Conservation (phyloP, 306 rosid species). For the Luffa acutangula region DNA sequence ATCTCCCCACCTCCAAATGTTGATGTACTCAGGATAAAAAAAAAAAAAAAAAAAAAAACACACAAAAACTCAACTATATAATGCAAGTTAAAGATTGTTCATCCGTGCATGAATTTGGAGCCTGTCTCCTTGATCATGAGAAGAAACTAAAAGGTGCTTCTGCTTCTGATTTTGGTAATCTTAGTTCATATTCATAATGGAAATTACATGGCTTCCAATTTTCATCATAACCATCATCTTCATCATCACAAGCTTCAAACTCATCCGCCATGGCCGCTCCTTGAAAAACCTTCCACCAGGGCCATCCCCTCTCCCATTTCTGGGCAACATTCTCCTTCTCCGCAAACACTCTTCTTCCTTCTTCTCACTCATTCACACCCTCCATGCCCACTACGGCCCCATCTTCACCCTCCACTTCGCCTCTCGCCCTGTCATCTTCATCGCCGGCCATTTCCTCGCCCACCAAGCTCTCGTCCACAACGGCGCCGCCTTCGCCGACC, state of each 20-base stretch:
- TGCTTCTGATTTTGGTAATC: not conserved
- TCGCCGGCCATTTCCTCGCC: constrained; percentile 3
- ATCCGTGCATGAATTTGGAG: not conserved
- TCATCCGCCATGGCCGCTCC: not conserved
- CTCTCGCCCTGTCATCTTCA: constrained; percentile 15
- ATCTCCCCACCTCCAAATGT: no score
- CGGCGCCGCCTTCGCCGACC: constrained; percentile 7
- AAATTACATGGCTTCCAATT: not conserved
- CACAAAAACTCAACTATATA: no score
- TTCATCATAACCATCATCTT: not conserved
- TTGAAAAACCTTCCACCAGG: constrained; percentile 15
- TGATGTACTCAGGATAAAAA: no score
- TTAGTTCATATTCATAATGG: not conserved
- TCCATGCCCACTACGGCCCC: constrained; percentile 6
- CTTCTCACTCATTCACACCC: not conserved
- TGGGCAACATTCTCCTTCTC: constrained; percentile 7
- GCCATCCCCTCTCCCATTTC: constrained; percentile 8
- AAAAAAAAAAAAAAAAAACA: no score
- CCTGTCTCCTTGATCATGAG: not conserved
- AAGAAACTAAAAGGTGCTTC: not conserved
- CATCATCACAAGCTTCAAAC: not conserved
- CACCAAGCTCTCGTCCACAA: constrained; percentile 7
- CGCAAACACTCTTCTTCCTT: constrained; percentile 1
- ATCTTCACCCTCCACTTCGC: constrained; percentile 16
- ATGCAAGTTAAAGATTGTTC: no score